Evolutionary conservation across 768 basidiomycete species (phyloP).

Genomic region (Calocybe indica): DNA sequence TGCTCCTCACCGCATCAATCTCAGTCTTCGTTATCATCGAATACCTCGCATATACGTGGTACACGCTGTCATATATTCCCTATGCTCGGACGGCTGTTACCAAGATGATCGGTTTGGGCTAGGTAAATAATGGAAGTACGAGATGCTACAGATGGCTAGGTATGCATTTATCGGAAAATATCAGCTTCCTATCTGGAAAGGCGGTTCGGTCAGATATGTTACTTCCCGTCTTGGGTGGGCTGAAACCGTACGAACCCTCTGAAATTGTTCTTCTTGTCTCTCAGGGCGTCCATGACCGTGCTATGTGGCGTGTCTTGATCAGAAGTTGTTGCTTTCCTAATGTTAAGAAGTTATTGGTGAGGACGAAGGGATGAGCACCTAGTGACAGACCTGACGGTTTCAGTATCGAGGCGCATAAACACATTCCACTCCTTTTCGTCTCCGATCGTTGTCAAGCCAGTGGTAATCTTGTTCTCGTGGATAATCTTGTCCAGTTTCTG

Average conservation of each 20-base stretch:
- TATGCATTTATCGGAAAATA: too few relatives aligned
- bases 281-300: slow-evolving; percentile 65
- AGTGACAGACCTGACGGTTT: slow-evolving; percentile 54
- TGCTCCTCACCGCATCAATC: slow-evolving; percentile 2
- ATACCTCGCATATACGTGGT: slow-evolving; percentile 91
- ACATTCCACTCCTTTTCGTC: slow-evolving; percentile 96
- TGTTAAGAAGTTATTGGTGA: neutral
- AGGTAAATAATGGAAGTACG: slow-evolving; percentile 4
- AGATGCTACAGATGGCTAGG: too few relatives aligned
- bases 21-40: slow-evolving; percentile 88
- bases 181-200: too few relatives aligned
- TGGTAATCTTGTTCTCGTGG: slow-evolving; percentile 54
- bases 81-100: slow-evolving; percentile 76
- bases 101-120: slow-evolving; percentile 52
- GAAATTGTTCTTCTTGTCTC: slow-evolving; percentile 83
- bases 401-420: slow-evolving; percentile 76
- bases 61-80: slow-evolving; percentile 82
- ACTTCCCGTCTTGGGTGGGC: neutral
- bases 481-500: slow-evolving; percentile 53
- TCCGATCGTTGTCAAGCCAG: slow-evolving; percentile 82
- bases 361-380: neutral
- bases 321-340: slow-evolving; percentile 45
- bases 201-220: too few relatives aligned
- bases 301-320: slow-evolving; percentile 37
- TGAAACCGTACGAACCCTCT: slow-evolving; percentile 40